phyloP scores from a whole-genome alignment of 352 stramenopile genomes.

The Globisporangium nunn region DNA sequence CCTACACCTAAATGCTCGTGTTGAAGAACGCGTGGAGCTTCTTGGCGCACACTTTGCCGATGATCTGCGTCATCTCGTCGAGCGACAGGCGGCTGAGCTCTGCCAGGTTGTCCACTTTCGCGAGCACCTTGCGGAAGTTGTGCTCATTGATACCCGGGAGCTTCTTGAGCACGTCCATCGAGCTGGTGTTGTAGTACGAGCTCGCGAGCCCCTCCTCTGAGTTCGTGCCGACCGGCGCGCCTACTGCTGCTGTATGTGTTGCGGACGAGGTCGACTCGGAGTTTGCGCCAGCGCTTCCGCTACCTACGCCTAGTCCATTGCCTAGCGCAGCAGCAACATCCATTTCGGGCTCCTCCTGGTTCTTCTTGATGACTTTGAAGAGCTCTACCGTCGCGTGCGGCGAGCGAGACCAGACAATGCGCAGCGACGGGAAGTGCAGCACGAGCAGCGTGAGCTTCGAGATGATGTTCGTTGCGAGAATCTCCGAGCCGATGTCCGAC shows the following conservation, averaged over 20 bases:
- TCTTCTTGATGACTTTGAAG: conserved; percentile 78
- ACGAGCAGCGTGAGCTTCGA: conserved; percentile 94
- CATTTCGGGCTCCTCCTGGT: conserved; percentile 82
- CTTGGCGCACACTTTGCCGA: conserved; percentile 70
- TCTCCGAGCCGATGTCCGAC: conserved; percentile 90
- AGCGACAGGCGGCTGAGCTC: conserved; percentile 66
- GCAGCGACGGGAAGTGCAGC: conserved; percentile 91
- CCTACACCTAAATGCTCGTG: conserved; percentile 27
- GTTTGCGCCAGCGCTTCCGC: conserved; percentile 15
- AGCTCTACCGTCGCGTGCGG: conserved; percentile 87
- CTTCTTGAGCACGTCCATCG: conserved; percentile 92
- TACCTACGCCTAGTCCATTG: conserved; percentile 18
- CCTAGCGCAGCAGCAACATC: conserved; percentile 59
- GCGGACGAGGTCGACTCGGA: not conserved
- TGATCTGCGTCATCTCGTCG: conserved; percentile 50
- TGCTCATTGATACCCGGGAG: conserved; percentile 94
- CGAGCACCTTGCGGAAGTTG: conserved; percentile 84
- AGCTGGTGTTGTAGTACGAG: conserved; percentile 85
- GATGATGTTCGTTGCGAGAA: conserved; percentile 88
- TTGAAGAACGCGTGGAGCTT: conserved; percentile 84
- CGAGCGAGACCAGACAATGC: conserved; percentile 93
- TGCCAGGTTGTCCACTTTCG: conserved; percentile 60
- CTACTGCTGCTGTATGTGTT: conserved; percentile 1
- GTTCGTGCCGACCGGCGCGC: conserved; percentile 48
- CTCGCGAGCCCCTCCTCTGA: conserved; percentile 24